Base-by-base conservation (phyloP, 2,329 filamentous ascomycete genomes). In the Cercospora berteroae region DNA sequence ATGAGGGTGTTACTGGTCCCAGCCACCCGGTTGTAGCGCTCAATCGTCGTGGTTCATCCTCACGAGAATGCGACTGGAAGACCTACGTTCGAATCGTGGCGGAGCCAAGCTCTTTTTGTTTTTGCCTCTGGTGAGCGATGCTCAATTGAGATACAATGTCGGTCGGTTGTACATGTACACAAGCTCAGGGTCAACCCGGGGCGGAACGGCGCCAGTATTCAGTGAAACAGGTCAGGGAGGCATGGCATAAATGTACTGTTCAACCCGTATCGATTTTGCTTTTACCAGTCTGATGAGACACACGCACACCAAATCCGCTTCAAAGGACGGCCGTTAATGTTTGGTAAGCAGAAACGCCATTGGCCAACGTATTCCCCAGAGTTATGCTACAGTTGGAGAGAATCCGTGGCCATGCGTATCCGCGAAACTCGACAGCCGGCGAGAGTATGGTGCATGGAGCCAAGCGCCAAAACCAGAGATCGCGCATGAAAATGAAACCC, bases 251-350 rank as follows among this genome's bases (percentile, higher is more conserved):
- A 39, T 63, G 60, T 63, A 50, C 60, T 63, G 60, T 63, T 56
- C 23, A 63, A 63, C 48, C 60, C 48, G 25, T 59, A 33, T 33
- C 48, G 25, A 12, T 27, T 64, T 59, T 59, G 52, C 52, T 63
- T 50, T 58, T 57, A 48, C 56, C 63, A 65, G 55, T 65, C 63
- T 65, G 63, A 65, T 60, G 39, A 50, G 60, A 64, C 39, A 59
- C 52, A 31, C 23, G 36, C 55, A n/a, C 25, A 29, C 48, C 23
- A 29, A 52, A 52, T 39, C 33, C 44, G 33, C 36, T 48, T 12
- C n/a, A 16, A 56, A 60, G 27, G 63, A 56, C 55, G 52, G 63
- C 56, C 63, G 42, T 57, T 50, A 29, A 39, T 31, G 13, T 58
- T 36, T 58, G 55, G 18, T 36, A 58, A 33, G 55, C 55, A 33